Base-by-base conservation (phyloP, 805 yeast genomes). In the Candida insectalens region DNA sequence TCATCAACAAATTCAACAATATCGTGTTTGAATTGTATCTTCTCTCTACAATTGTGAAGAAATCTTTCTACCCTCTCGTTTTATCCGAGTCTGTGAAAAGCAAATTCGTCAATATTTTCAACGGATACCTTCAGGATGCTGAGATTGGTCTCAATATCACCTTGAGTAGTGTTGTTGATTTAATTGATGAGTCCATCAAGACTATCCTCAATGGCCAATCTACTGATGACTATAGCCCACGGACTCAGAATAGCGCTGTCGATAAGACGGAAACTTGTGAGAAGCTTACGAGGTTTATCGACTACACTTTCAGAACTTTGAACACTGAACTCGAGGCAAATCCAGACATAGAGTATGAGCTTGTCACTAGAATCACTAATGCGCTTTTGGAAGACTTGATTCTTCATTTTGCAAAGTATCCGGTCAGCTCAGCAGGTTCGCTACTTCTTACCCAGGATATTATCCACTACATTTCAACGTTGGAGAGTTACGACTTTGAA, bases 371-470 rank as follows among this genome's bases (percentile, higher is more conserved):
- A 27, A 36, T 49, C 3, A 35, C 51, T 9, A 37, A 42, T n/a
- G 36, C 34, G 13, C 41, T 55, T 26, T 67, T 80, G 44, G 65
- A 65, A 19, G 62, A 72, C 29, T 58, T 89, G 30, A 60, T 84
- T 44, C 71, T 66, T 19, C 96, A 88, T 51, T 78, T 79, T 53
- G 76, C 77, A 39, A 81, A 77, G 47, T 83, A 74, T 51, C 74
- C 72, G 27, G 83, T 88, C 42, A 82, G 74, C 45, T 75, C 85
- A 2, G 72, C 77, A 5, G 97, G 96, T 34, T 95, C 95, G 20
- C 66, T 79, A 39, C 73, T 81, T 10, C 69, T 84, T 10, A 83
- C 94, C 1, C 82, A 79, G 46, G 96, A 88, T 56, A 75, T 83
- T 6, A 80, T 82, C 25, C 71, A 82, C 30, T 83, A 79, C 49